A percentile compares a stretch with the other conserved stretches of the same genome.
phyloP scores from a whole-genome alignment of 192 early-diverging fungal species.

The Coemansia interrupta region DNA sequence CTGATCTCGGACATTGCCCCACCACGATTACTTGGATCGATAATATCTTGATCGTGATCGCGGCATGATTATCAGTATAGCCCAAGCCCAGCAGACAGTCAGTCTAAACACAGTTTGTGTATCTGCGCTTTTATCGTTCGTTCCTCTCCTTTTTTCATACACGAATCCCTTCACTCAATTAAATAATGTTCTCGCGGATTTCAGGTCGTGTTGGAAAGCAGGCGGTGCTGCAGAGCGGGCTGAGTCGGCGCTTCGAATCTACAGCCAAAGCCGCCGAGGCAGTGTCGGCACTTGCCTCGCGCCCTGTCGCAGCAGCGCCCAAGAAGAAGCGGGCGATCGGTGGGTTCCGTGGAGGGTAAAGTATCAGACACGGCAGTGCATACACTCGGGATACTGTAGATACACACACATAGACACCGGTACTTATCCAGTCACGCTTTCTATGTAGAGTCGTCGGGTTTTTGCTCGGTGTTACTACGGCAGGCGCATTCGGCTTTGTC shows the following conservation, averaged over 20 bases:
- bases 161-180: not conserved
- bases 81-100: too few species aligned
- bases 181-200: conserved; percentile 29
- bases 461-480: conserved; percentile 67
- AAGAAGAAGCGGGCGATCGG: conserved; percentile 59
- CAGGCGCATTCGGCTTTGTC: conserved; percentile 74
- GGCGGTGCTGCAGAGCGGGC: conserved; percentile 11
- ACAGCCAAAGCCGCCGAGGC: conserved; percentile 45
- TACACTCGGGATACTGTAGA: not conserved
- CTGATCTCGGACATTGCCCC: too few species aligned
- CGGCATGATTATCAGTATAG: too few species aligned
- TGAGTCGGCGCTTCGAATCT: conserved; percentile 41
- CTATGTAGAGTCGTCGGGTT: conserved; percentile 70
- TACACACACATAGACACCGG: not conserved
- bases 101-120: too few species aligned
- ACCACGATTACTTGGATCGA: too few species aligned
- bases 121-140: not conserved
- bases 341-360: conserved; percentile 64
- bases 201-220: conserved; percentile 27
- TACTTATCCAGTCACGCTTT: not conserved
- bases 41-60: too few species aligned
- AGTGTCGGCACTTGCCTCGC: conserved; percentile 12
- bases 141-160: not conserved
- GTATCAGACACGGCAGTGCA: not conserved
- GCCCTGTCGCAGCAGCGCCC: conserved; percentile 33